Base-by-base conservation (phyloP, 495 filamentous ascomycete genomes). In the Pyrenopolyporus hunteri region DNA sequence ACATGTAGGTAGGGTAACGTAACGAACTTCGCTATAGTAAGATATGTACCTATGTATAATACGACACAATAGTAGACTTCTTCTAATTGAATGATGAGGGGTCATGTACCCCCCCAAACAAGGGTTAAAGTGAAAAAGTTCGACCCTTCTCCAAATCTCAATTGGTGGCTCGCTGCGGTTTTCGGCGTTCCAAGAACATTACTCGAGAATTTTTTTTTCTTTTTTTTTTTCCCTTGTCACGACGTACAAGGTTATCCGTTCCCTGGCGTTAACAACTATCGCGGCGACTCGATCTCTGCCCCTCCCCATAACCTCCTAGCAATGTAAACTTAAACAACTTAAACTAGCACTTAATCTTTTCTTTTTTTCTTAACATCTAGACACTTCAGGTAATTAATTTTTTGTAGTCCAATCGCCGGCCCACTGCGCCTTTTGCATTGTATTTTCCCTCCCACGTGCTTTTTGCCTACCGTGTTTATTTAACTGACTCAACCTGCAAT, bases 351-450 rank as follows among this genome's bases (percentile, higher is more conserved):
- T n/a, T n/a, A n/a, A n/a, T n/a, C 14, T 47, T 46, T 22, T 45
- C 14, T 16, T 47, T 44, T 49, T 17, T 14, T 42, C 17, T 20
- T 23, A 42, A 20, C n/a, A n/a, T 17, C 23, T 59, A 51, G 47
- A 53, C 62, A 53, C 52, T 60, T 61, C 51, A 61, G 51, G 57
- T 66, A 66, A 57, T 61, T 60, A 56, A 53, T 9, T 28, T 47
- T 37, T 10, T 10, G 10, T 57, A 36, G 63, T 32, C 57, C 52
- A 60, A 66, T 66, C 61, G 52, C 25, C 31, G 57, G 40, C 57
- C 50, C 44, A 42, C 19, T 20, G 10, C 37, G 22, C 26, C 16
- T 20, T 42, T 4, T 29, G 6, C 20, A 29, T 13, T 4, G 13
- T 26, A 16, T 6, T 33, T 26, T 26, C 14, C 5, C 22, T 19